Base-by-base conservation (phyloP, 73 alveolate species). In the Paramecium sexaurelia region DNA sequence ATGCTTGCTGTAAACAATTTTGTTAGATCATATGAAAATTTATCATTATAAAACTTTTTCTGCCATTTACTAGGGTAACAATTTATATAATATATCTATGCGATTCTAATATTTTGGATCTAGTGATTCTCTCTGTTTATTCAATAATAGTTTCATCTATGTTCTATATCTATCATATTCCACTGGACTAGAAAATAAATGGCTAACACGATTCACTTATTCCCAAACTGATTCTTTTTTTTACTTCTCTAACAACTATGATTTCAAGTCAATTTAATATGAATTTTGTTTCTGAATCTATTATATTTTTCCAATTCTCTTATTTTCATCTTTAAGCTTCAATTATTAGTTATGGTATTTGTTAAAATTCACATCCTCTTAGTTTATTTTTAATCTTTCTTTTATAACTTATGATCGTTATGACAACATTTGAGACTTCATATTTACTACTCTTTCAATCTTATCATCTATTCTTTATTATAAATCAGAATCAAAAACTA, bases 161-260 rank as follows among this genome's bases (percentile, higher is more conserved):
- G 35, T 71, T 15, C 86, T 29, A 71, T 71, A 71, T 35, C 43
- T 37, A 3, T 71, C 86, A 36, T 33, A 71, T 15, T 71, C 86
- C 15, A 35, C 37, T n/a, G 86, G 86, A 35, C 36, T 37, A 1
- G 26, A 32, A 36, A 71, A 71, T 71, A 71, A 36, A 35, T 37
- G 86, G 17, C 36, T 51, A 2, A 37, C 57, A 27, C 13, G 35
- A 15, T 32, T 71, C 24, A 71, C 61, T 71, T 71, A 71, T 27
- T 29, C 27, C 86, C 86, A 71, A 22, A 61, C 43, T 32, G 19
- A 26, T 29, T 61, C 83, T 29, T 61, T 22, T 61, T 27, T 26
- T 8, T 61, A 4, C 26, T 61, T 61, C 13, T 22, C 83, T 29
- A 26, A 29, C 39, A 61, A 26, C 9, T 61, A 13, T 7, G 10